These are phyloP conservation scores for Alternaria atra DNA, from an alignment of 2,329 filamentous ascomycete genomes.

Conservation along the genomic window DNA sequence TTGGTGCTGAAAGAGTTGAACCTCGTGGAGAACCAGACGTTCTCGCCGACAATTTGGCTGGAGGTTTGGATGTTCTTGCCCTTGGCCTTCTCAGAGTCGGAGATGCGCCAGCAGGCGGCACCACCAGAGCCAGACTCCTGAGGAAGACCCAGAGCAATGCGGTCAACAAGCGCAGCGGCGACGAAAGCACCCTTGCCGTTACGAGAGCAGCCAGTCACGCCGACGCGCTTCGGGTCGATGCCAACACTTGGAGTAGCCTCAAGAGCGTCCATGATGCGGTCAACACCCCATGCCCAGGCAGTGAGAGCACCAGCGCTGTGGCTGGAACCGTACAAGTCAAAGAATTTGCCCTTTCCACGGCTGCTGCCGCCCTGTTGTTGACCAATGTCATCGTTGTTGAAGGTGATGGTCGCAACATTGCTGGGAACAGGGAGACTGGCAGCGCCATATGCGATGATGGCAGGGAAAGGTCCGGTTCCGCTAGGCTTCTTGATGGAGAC, in stretches of 20 bases:
- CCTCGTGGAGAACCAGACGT: conserved; percentile 68
- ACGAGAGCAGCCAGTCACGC: conserved; percentile 70
- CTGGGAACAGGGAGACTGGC: conserved; percentile 64
- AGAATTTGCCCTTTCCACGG: conserved; percentile 68
- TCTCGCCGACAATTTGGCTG: conserved; percentile 66
- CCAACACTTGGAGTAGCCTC: conserved; percentile 57
- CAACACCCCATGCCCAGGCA: conserved; percentile 71
- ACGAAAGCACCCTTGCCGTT: conserved; percentile 72
- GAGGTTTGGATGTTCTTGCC: conserved; percentile 70
- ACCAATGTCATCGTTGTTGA: conserved; percentile 67
- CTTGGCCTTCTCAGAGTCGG: conserved; percentile 56
- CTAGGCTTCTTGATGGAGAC: conserved; percentile 51
- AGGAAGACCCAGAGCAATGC: conserved; percentile 68
- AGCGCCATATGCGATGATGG: conserved; percentile 66
- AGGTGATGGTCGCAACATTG: conserved; percentile 66
- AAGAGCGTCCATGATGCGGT: conserved; percentile 67
- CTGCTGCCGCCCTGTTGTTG: conserved; percentile 56
- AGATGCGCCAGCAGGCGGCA: conserved; percentile 67
- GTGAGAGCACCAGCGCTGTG: conserved; percentile 67
- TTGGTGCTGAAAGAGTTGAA: conserved; percentile 63
- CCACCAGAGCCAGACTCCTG: conserved; percentile 71
- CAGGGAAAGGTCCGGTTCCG: conserved; percentile 62
- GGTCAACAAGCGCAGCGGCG: conserved; percentile 66
- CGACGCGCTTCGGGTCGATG: conserved; percentile 57
- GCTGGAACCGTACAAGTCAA: conserved; percentile 64